Evolutionary conservation across 2,329 filamentous ascomycete species (phyloP).

Genomic region (Botrytis sinoallii): DNA sequence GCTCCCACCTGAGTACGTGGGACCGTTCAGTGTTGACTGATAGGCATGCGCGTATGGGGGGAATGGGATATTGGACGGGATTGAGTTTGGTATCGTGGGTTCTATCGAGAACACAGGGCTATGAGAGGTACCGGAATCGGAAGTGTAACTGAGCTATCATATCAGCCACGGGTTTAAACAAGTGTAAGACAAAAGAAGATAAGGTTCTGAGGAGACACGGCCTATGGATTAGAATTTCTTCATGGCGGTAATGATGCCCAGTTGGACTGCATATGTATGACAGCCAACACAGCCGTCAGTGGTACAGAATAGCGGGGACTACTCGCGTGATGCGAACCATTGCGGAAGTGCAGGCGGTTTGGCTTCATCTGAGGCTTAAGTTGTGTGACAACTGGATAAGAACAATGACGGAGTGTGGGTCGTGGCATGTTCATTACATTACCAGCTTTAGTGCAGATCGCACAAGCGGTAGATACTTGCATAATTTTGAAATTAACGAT

Average conservation of each 20-base stretch:
- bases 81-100: constrained; percentile 33
- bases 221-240: constrained; percentile 21
- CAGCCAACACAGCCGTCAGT: constrained; percentile 34
- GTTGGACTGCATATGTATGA: constrained; percentile 33
- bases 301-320: constrained; percentile 30
- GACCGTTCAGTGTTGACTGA: constrained; percentile 33
- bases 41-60: constrained; percentile 36
- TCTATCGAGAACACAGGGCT: constrained; percentile 39
- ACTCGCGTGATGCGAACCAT: constrained; percentile 35
- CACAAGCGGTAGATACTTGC: constrained; percentile 23
- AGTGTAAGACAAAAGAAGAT: constrained; percentile 32
- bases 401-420: constrained; percentile 28
- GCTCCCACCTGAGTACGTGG: constrained; percentile 35
- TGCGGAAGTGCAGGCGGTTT: constrained; percentile 27
- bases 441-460: constrained; percentile 25
- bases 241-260: constrained; percentile 29
- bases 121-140: constrained; percentile 36
- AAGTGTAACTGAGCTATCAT: constrained; percentile 36
- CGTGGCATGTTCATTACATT: constrained; percentile 32
- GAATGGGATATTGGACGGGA: constrained; percentile 34
- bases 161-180: constrained; percentile 35
- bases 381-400: constrained; percentile 31
- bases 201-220: constrained; percentile 29
- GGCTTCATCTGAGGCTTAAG: constrained; percentile 34
- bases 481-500: constrained; percentile 23